These are phyloP conservation scores for Leishmania aethiopica DNA, from an alignment of 208 protist genomes.

Conservation along the genomic window DNA sequence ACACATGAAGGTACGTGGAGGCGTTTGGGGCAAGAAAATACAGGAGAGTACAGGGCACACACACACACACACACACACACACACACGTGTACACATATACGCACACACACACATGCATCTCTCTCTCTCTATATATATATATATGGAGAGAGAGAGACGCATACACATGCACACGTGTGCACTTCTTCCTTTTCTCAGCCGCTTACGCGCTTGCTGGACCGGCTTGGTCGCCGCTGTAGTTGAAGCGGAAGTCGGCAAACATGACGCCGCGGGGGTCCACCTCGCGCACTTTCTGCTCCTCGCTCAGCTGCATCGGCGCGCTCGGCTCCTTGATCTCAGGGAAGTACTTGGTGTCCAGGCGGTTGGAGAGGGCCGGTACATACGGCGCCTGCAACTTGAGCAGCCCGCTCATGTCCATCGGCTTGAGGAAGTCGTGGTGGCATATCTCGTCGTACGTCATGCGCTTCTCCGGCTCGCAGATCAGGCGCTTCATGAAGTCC, in stretches of 20 bases:
- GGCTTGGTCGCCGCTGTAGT: constrained; percentile 38
- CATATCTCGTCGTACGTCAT: constrained; percentile 82
- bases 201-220: constrained; percentile 11
- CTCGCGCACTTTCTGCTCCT: constrained; percentile 64
- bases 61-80: no score
- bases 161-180: background rate
- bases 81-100: background rate
- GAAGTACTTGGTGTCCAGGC: constrained; percentile 90
- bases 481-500: constrained; percentile 91
- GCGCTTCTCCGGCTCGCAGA: constrained; percentile 86
- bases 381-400: constrained; percentile 65
- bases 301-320: constrained; percentile 34
- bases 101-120: background rate
- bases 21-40: no score
- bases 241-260: constrained; percentile 90
- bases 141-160: no score
- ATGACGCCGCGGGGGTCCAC: constrained; percentile 86
- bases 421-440: constrained; percentile 80
- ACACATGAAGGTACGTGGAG: no score
- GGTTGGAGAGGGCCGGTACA: constrained; percentile 66
- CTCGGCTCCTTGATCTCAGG: constrained; percentile 72
- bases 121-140: no score
- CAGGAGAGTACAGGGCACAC: no score
- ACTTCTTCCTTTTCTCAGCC: background rate
- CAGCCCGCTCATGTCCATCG: constrained; percentile 70